Percentiles rank a stretch among this genome's conserved stretches.
These are phyloP conservation scores for Trifolium fragiferum DNA, from an alignment of 306 rosid genomes.

Conservation along the genomic window DNA sequence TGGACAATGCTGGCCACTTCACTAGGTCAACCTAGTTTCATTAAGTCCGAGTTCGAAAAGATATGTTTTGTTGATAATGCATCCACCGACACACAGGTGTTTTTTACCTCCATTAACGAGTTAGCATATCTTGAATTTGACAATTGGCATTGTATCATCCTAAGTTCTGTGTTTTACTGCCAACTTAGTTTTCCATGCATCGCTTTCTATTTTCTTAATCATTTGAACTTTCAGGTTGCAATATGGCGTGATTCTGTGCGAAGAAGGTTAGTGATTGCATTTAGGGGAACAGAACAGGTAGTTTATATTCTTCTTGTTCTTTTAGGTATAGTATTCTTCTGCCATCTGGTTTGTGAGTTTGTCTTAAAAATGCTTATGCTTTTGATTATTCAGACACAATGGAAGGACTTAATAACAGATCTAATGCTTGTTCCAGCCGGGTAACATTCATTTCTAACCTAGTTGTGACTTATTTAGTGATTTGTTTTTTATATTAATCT, in stretches of 20 bases:
- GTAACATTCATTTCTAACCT: conserved; percentile 54
- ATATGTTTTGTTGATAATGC: conserved; percentile 84
- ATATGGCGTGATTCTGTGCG: conserved; percentile 86
- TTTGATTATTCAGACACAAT: conserved; percentile 63
- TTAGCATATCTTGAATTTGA: conserved; percentile 21
- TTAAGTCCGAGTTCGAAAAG: conserved; percentile 93
- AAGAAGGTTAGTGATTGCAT: conserved; percentile 85
- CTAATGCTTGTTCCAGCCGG: conserved; percentile 87
- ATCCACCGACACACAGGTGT: conserved; percentile 91
- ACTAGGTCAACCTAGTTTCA: conserved; percentile 90
- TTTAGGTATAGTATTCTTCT: conserved; percentile 19
- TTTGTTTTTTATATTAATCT: conserved; percentile 35
- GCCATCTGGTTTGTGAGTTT: conserved; percentile 1
- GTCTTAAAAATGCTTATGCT: conserved; percentile 34
- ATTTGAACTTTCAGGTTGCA: conserved; percentile 74
- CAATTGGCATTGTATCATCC: conserved; percentile 17
- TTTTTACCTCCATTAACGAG: conserved; percentile 36
- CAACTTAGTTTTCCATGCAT: conserved; percentile 22
- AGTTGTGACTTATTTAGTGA: conserved; percentile 26
- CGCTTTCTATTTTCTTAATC: conserved; percentile 43
- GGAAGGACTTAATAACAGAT: conserved; percentile 95
- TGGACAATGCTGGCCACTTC: conserved; percentile 98
- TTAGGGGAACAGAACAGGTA: conserved; percentile 98
- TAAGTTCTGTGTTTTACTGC: conserved; percentile 19
- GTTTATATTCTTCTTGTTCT: conserved; percentile 38